A percentile compares a stretch with the other conserved stretches of the same genome.
These are phyloP conservation scores for Tetrapisispora nanseiensis DNA, from an alignment of 805 yeast genomes.

Conservation along the genomic window DNA sequence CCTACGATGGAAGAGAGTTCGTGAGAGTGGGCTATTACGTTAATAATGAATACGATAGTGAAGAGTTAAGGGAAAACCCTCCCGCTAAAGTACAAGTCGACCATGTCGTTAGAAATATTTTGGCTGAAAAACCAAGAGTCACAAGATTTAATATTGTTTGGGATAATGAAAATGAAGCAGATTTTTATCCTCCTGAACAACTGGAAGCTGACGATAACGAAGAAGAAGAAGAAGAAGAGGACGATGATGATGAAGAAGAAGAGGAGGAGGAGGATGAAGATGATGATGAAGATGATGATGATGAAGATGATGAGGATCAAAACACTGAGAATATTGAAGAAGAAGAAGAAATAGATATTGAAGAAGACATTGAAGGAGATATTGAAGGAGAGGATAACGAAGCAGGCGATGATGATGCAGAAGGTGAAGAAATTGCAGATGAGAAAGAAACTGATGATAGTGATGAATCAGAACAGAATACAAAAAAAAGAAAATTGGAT, in stretches of 20 bases:
- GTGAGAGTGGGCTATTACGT: conserved; percentile 97
- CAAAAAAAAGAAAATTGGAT: conserved; percentile 14
- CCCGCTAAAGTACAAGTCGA: conserved; percentile 35
- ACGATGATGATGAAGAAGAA: conserved; percentile 33
- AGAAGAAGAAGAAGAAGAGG: conserved; percentile 56
- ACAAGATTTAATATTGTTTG: conserved; percentile 94
- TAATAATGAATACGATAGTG: conserved; percentile 90
- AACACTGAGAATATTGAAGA: conserved; percentile 41
- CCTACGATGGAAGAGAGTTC: conserved; percentile 87
- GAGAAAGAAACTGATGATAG: conserved; percentile 26
- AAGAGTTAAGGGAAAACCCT: conserved; percentile 49
- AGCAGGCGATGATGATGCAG: conserved; percentile 35
- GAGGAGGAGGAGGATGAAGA: conserved; percentile 22
- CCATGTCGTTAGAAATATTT: conserved; percentile 83
- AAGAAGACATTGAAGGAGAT: conserved; percentile 34
- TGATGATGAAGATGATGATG: conserved; percentile 13
- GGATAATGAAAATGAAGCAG: conserved; percentile 68
- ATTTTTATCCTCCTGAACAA: conserved; percentile 72
- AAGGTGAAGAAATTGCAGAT: conserved; percentile 27
- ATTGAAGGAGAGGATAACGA: conserved; percentile 32
- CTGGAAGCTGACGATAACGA: conserved; percentile 54
- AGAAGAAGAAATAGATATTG: conserved; percentile 35
- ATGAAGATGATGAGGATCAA: conserved; percentile 33
- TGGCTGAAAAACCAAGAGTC: conserved; percentile 96
- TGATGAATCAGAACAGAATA: conserved; percentile 7